Evolutionary conservation across 1,139 yeast species (phyloP).

Genomic region (Taphrina wiesneri): DNA sequence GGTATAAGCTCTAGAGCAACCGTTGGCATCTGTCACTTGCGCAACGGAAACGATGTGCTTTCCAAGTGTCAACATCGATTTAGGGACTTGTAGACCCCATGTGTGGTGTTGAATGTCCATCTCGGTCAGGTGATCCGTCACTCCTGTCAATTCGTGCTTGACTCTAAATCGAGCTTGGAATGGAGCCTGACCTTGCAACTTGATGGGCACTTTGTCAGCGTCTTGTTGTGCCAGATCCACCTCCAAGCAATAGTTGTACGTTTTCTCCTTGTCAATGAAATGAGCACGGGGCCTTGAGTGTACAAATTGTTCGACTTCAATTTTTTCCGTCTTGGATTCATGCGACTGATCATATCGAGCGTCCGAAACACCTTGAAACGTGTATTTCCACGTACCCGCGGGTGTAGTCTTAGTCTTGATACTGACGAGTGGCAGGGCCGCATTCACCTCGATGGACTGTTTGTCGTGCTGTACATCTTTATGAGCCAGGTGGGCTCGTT

Average conservation of each 20-base stretch:
- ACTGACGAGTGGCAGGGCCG: slow-evolving; percentile 55
- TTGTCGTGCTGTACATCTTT: slow-evolving; percentile 48
- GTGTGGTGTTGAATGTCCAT: slow-evolving; percentile 46
- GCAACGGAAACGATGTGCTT: slow-evolving; percentile 60
- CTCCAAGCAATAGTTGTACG: slow-evolving; percentile 56
- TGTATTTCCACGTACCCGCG: slow-evolving; percentile 63
- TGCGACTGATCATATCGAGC: slow-evolving; percentile 55
- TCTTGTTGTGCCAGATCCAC: slow-evolving; percentile 42
- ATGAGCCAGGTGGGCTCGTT: slow-evolving; percentile 41
- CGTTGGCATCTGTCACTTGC: slow-evolving; percentile 65
- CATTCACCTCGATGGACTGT: slow-evolving; percentile 50
- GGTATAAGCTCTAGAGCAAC: slow-evolving; percentile 52
- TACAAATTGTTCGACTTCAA: slow-evolving; percentile 61
- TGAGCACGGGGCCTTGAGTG: slow-evolving; percentile 60
- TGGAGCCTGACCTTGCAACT: slow-evolving; percentile 56
- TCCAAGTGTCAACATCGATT: slow-evolving; percentile 54
- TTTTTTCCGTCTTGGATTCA: slow-evolving; percentile 48
- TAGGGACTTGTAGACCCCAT: slow-evolving; percentile 48
- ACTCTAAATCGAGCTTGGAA: slow-evolving; percentile 58
- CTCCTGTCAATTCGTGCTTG: slow-evolving; percentile 57
- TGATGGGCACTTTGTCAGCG: slow-evolving; percentile 52
- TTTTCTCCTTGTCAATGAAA: slow-evolving; percentile 54
- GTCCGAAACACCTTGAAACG: slow-evolving; percentile 66
- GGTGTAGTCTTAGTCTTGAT: slow-evolving; percentile 47
- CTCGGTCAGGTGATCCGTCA: slow-evolving; percentile 48